Percentiles rank a stretch among this genome's conserved stretches.
phyloP scores from a whole-genome alignment of 257 asterid genomes.

The Ballota nigra region DNA sequence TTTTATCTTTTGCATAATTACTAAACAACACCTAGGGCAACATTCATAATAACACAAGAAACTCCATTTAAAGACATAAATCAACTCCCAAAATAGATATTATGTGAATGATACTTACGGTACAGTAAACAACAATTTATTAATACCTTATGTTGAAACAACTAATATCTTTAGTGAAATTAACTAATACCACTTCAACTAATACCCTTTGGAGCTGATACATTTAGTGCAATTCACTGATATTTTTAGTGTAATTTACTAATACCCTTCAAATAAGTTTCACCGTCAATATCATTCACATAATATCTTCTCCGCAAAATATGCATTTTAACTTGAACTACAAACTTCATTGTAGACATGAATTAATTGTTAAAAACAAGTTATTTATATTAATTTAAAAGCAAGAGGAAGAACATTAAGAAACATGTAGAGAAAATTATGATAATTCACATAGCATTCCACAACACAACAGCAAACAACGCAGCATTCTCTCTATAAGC shows the following conservation, averaged over 20 bases:
- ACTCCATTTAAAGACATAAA: neutral
- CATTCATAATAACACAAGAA: neutral
- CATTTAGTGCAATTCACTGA: no score
- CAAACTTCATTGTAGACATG: neutral
- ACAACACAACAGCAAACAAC: neutral
- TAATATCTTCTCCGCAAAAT: no score
- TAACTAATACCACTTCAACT: no score
- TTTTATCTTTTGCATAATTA: neutral
- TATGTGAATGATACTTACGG: no score
- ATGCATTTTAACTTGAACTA: neutral
- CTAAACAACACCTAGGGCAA: neutral
- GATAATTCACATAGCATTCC: neutral
- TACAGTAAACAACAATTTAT: no score
- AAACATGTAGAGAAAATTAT: neutral
- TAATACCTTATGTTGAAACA: no score
- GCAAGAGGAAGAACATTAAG: neutral
- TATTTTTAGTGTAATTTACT: no score
- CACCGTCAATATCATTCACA: no score
- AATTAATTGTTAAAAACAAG: no score
- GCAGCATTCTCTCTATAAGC: neutral
- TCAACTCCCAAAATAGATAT: neutral
- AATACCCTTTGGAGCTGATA: no score
- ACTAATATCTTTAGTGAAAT: no score
- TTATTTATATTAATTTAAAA: neutral
- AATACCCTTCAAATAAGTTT: no score